Base-by-base conservation (phyloP, 257 asterid genomes). In the Paulownia fortunei region DNA sequence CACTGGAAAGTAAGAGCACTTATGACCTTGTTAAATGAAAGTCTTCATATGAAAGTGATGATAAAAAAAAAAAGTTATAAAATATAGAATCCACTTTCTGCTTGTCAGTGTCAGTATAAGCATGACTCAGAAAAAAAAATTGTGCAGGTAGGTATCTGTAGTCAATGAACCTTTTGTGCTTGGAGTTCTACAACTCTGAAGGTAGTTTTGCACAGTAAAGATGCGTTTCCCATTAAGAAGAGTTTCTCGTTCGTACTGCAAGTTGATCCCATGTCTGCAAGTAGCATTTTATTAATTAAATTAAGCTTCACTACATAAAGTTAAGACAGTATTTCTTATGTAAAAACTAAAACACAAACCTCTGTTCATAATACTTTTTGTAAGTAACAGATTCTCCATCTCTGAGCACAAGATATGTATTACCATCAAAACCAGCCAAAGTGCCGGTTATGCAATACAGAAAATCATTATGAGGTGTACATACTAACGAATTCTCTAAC, bases 401-500 rank as follows among this genome's bases (percentile, higher is more conserved):
- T 72, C 72, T 74, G 21, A 74, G 74, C 74, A 74, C 24, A 71
- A 94, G 81, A 80, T 60, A 34, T 8, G 97, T 79, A 80, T 80
- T 82, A 23, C 91, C 90, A 67, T 85, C 66, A 62, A 81, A 47
- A 37, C 80, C 81, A 26, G 87, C 82, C 82, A 91, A 37, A 63
- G 66, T 59, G 44, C 92, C 90, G 1, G 71, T 41, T 11, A 86
- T 66, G 80, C 91, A 83, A 82, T 94, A 91, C 44, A 88, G 12
- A 37, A 10, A 8, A 42, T 81, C 86, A 52, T 88, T 94, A 68
- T 92, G 97, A 37, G 98, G 94, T 1, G 99, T 92, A 30, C 73
- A 4, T 2, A 90, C 94, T 44, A 94, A 78, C n/a, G 96, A 87
- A 61, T 90, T 90, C 77, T 90, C 86, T 79, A 94, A 30, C 86